These are phyloP conservation scores for Hordeum vulgare DNA, from an alignment of 176 grass and related monocot genomes.

Conservation along the genomic window DNA sequence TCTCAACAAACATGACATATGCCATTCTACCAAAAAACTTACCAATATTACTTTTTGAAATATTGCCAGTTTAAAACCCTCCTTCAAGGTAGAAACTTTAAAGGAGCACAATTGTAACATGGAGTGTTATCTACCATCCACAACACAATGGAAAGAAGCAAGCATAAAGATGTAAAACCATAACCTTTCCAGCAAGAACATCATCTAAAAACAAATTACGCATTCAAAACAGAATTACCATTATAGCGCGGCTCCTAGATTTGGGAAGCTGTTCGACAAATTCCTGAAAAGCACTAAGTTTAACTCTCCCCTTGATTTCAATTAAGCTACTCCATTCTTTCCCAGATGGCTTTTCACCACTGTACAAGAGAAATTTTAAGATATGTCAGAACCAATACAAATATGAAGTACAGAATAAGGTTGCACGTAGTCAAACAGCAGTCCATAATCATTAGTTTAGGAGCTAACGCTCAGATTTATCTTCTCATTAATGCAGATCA, in stretches of 20 bases:
- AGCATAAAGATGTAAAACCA: not conserved
- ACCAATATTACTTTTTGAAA: not conserved
- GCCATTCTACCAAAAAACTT: no score
- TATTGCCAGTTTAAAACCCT: not conserved
- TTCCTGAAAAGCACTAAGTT: constrained; percentile 85
- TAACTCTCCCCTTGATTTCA: constrained; percentile 99
- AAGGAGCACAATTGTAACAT: not conserved
- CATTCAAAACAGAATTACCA: constrained; percentile 57
- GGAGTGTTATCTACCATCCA: not conserved
- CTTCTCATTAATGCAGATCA: not conserved
- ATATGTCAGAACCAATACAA: constrained; percentile 21
- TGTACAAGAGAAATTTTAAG: constrained; percentile 31
- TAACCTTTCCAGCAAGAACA: not conserved
- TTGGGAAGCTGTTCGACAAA: constrained; percentile 85
- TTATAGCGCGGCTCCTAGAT: constrained; percentile 87
- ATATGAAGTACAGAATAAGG: not conserved
- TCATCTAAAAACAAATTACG: not conserved
- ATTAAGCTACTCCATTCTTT: constrained; percentile 90
- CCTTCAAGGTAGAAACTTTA: not conserved
- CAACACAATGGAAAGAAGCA: not conserved
- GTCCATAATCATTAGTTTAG: not conserved
- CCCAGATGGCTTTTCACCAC: constrained; percentile 85
- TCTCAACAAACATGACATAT: not conserved
- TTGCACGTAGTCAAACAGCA: not conserved
- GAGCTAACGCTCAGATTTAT: not conserved